Evolutionary conservation across 2,329 filamentous ascomycete genomes (phyloP).

Genomic region (Tolypocladium ovalisporum): DNA sequence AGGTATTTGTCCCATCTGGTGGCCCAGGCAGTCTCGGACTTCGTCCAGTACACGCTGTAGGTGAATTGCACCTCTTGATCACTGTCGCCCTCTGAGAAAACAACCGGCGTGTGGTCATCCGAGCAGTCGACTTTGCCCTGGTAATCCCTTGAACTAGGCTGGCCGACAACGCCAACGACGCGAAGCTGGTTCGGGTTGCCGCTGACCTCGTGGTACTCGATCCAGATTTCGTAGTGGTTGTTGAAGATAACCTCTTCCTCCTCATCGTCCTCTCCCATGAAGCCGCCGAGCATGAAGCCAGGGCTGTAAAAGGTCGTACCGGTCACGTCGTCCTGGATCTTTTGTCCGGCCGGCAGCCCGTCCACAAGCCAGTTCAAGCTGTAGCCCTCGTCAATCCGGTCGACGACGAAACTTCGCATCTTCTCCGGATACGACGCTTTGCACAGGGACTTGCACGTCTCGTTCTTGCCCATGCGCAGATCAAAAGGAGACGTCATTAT

Average conservation of each 20-base stretch:
- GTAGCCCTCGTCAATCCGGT: conserved; percentile 73
- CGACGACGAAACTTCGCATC: conserved; percentile 70
- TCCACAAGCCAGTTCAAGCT: conserved; percentile 95
- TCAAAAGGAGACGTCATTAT: conserved; percentile 96
- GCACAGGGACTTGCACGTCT: conserved; percentile 79
- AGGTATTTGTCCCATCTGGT: conserved; percentile 99
- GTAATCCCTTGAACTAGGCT: conserved; percentile 63
- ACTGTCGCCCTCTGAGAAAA: conserved; percentile 45
- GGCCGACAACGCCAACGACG: conserved; percentile 85
- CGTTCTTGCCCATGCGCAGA: conserved; percentile 74
- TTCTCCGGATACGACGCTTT: conserved; percentile 50
- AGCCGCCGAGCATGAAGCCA: conserved; percentile 49
- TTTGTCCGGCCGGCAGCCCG: conserved; percentile 81
- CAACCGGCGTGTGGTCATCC: conserved; percentile 42
- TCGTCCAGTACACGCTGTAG: conserved; percentile 84
- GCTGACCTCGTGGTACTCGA: conserved; percentile 82
- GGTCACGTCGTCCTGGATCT: conserved; percentile 65
- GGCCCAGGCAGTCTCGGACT: conserved; percentile 80
- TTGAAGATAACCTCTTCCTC: conserved; percentile 57
- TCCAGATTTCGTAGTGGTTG: conserved; percentile 90
- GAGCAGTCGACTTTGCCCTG: conserved; percentile 51
- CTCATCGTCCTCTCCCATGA: conserved; percentile 50
- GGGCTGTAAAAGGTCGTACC: conserved; percentile 78
- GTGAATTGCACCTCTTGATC: conserved; percentile 67
- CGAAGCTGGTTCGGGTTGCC: conserved; percentile 59